Evolutionary conservation across 106 monocot species (phyloP), one percentile per base, ranked within the genome.

Genomic region (Apostasia shenzhenica): DNA sequence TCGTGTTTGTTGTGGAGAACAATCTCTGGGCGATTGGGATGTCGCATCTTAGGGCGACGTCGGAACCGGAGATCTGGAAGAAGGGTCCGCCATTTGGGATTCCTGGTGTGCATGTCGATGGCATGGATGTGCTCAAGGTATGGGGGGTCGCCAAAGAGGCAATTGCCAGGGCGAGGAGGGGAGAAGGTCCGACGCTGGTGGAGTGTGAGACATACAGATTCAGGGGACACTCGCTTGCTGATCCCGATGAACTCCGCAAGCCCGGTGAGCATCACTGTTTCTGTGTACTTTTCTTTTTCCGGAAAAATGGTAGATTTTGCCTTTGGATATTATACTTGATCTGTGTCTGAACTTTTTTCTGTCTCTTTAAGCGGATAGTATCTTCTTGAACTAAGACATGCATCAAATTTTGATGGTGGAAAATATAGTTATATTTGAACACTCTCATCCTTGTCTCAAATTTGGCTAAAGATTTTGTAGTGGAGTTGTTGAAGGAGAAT

Each of bases 71-170:
- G 79, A 99, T 99, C 11, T 99, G 78, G 75, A 99, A 88, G 83
- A 99, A 99, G 70, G 99, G 99, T 0, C 85, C 90, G 3, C 76
- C 99, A 1, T 99, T 99, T 51, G 87, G 87, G 38, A 93, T 99
- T 87, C 90, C 99, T 0, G 99, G 99, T 4, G 81, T 93, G 39
- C 87, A 88, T 64, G 93, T 99, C 5, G 93, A 99, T 71, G 99
- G 99, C 12, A 99, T 99, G 93, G 99, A 99, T 66, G 99, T 99
- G 79, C 76, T 99, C 46, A 90, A 99, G 81, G 93, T 93, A 52
- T 78, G 90, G 62, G 87, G 88, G 74, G 99, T 99, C 43, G 99
- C 99, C 0, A 78, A 76, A 72, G 99, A 99, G 71, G 99, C 93
- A 0, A 65, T 99, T 44, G 76, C 1, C 10, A 85, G 99, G 80